Evolutionary conservation across 257 asterid genomes (phyloP), one percentile per base, ranked within the genome.

Genomic region (Scutellaria barbata): DNA sequence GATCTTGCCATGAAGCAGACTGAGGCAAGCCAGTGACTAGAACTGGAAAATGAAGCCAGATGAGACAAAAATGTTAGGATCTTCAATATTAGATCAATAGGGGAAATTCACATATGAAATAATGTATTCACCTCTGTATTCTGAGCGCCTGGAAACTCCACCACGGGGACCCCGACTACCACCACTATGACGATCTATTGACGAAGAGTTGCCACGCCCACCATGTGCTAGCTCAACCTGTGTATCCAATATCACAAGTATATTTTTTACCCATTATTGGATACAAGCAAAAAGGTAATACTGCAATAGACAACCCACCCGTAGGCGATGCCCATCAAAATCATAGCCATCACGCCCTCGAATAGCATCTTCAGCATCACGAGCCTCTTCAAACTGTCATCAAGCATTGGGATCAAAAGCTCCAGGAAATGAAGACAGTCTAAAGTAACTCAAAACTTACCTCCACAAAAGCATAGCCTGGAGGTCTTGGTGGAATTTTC

Each of bases 1-100:
- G 94, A 83, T 95, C 99, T 84, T 95, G 99, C 99, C 99, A 95
- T 20, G 99, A 95, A 66, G 99, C 99, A 77, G 99, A 95, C 66
- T 85, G 83, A 50, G 99, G 98, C 79, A 95, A 78, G 37, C 96
- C 94, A 22, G 88, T 87, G 72, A 95, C 86, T n/a, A 85, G 14
- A 81, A 95, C 99, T 95, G 87, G 13, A 72, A 7, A 59, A 71
- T 37, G 39, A 77, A 45, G 59, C 47, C 39, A 70, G 60, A 61
- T 47, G 45, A 78, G 79, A 59, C 10, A 41, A 75, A 50, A 18
- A 67, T 39, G 60, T 66, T 56, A 53, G 37, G n/a, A 63, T 14
- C 41, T 30, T 22, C 9, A 47, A 10, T 46, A 51, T 25, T 22
- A 25, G 6, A 37, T 43, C 35, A 4, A 9, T 10, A 46, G 52